These are phyloP conservation scores for Daldinia sp. DNA, from an alignment of 2,329 filamentous ascomycete genomes.

Conservation along the genomic window DNA sequence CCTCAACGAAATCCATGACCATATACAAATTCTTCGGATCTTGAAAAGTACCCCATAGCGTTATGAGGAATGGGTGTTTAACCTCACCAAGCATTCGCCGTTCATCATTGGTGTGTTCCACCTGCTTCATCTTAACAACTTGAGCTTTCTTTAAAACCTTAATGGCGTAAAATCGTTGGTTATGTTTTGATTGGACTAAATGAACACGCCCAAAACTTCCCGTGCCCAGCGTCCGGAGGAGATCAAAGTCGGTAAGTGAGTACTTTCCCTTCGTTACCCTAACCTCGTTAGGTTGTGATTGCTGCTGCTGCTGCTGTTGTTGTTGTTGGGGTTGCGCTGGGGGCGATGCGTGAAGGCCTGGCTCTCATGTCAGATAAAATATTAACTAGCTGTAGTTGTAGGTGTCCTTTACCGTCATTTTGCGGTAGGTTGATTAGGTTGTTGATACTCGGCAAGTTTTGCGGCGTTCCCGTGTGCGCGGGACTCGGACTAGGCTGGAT, in stretches of 20 bases:
- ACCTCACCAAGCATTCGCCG: slow-evolving; percentile 94
- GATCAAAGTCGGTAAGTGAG: slow-evolving; percentile 86
- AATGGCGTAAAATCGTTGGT: slow-evolving; percentile 96
- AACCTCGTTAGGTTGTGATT: slow-evolving; percentile 49
- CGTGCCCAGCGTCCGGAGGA: slow-evolving; percentile 91
- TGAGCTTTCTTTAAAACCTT: slow-evolving; percentile 99
- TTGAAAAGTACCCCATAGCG: slow-evolving; percentile 97
- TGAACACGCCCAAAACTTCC: slow-evolving; percentile 97
- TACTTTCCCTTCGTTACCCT: slow-evolving; percentile 97
- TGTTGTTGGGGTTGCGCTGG: slow-evolving; percentile 38
- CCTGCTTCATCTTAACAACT: slow-evolving; percentile 99
- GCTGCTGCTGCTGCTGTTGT: neutral
- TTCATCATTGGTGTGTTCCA: slow-evolving; percentile 99
- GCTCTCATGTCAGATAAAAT: slow-evolving; percentile 37
- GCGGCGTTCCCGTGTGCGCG: slow-evolving; percentile 50
- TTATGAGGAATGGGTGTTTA: slow-evolving; percentile 97
- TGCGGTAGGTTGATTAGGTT: slow-evolving; percentile 79
- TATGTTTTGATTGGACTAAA: slow-evolving; percentile 96
- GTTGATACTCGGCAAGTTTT: slow-evolving; percentile 81
- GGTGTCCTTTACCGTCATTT: slow-evolving; percentile 47
- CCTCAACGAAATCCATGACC: slow-evolving; percentile 99
- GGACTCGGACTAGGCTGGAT: slow-evolving; percentile 52
- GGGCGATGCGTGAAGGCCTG: slow-evolving; percentile 51
- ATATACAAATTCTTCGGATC: slow-evolving; percentile 97
- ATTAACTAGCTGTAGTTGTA: slow-evolving; percentile 28